A percentile compares a stretch with the other conserved stretches of the same genome.
phyloP scores from a whole-genome alignment of 345 rosid genomes.

The Stellera chamaejasme region DNA sequence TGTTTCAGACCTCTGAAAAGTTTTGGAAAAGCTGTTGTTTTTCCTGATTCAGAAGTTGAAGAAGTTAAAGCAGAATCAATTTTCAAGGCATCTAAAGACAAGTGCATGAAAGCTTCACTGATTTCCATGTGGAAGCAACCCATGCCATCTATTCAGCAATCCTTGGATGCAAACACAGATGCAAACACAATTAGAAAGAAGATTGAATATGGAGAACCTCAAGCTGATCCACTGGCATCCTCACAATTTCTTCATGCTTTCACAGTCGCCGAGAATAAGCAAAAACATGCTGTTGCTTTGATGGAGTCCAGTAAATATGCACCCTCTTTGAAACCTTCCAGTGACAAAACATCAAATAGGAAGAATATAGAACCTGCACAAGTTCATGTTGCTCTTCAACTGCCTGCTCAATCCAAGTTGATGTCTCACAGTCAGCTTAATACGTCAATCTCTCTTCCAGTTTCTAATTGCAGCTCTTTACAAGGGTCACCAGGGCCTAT shows the following conservation, averaged over 20 bases:
- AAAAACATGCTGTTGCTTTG: too few relatives aligned
- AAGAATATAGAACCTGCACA: conserved; percentile 25
- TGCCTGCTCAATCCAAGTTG: conserved; percentile 37
- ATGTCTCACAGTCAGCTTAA: conserved; percentile 37
- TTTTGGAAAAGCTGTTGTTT: conserved; percentile 22
- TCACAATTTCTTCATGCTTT: too few relatives aligned
- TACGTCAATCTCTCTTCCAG: conserved; percentile 30
- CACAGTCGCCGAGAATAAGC: too few relatives aligned
- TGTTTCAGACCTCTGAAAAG: conserved; percentile 39
- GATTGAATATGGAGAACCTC: too few relatives aligned
- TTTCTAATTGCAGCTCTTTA: conserved; percentile 21
- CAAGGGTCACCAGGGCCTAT: conserved; percentile 35
- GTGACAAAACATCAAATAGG: conserved; percentile 10
- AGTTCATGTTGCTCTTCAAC: conserved; percentile 37
- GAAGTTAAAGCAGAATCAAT: conserved; percentile 32
- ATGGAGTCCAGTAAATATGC: too few relatives aligned
- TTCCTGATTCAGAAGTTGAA: conserved; percentile 28
- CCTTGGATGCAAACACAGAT: too few relatives aligned
- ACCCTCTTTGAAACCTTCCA: conserved; percentile 20
- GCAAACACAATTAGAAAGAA: too few relatives aligned
- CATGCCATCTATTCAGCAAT: too few relatives aligned
- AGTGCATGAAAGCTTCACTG: conserved; percentile 15
- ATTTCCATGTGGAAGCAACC: conserved; percentile 19
- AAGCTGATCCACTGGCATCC: too few relatives aligned
- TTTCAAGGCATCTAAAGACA: conserved; percentile 22